Evolutionary conservation across 2,329 filamentous ascomycete genomes (phyloP).

Genomic region (Cladobotryum mycophilum): DNA sequence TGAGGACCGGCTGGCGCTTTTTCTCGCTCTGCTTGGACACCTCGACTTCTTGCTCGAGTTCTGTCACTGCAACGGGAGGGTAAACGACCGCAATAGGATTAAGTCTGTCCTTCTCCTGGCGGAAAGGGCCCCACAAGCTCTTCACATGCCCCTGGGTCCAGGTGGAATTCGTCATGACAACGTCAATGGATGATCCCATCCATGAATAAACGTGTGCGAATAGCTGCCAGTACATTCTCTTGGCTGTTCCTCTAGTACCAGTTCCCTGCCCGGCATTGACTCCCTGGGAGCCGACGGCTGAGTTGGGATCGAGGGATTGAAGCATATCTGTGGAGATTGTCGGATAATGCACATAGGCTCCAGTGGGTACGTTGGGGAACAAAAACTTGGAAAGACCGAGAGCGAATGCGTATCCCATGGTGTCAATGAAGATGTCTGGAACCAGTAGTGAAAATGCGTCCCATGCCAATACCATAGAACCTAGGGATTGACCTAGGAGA

Average conservation of each 20-base stretch:
- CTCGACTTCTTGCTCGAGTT: constrained; percentile 68
- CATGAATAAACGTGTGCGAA: constrained; percentile 80
- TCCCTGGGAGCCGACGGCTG: constrained; percentile 55
- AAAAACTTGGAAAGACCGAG: constrained; percentile 76
- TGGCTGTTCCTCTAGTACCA: constrained; percentile 63
- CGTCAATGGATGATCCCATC: constrained; percentile 77
- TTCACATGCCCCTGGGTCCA: constrained; percentile 88
- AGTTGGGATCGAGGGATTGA: constrained; percentile 63
- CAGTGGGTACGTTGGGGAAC: constrained; percentile 75
- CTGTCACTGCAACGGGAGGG: constrained; percentile 83
- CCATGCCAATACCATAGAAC: constrained; percentile 79
- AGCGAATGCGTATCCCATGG: constrained; percentile 95
- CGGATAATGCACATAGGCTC: constrained; percentile 94
- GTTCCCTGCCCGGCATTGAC: constrained; percentile 78
- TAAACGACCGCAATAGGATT: constrained; percentile 71
- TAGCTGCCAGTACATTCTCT: constrained; percentile 77
- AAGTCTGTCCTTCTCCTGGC: constrained; percentile 37
- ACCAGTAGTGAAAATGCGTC: constrained; percentile 89
- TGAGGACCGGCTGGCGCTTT: constrained; percentile 61
- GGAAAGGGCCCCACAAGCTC: constrained; percentile 65
- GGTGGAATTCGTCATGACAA: constrained; percentile 95
- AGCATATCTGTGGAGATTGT: constrained; percentile 99
- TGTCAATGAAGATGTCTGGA: constrained; percentile 92
- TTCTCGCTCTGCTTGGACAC: constrained; percentile 64
- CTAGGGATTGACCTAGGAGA: constrained; percentile 85